Conservation (phyloP, 169 alveolate genomes). For the Cyclospora cayetanensis region DNA sequence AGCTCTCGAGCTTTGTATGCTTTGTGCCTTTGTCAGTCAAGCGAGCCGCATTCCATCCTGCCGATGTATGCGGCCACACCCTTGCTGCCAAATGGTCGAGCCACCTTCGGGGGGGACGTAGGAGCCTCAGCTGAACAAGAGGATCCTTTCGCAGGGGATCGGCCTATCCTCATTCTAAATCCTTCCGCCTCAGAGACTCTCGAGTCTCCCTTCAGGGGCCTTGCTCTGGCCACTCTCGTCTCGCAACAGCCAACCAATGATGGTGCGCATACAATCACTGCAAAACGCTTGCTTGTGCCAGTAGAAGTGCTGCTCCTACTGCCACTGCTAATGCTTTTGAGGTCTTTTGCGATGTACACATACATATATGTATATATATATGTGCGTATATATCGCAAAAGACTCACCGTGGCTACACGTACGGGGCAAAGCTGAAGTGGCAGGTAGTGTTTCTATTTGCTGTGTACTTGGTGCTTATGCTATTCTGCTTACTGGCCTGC, state of each 20-base stretch:
- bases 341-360: not conserved
- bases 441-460: not conserved
- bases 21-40: not conserved
- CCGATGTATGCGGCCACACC: conserved; percentile 55
- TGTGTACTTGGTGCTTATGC: not conserved
- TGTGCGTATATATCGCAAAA: not conserved
- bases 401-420: not conserved
- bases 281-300: too few relatives aligned
- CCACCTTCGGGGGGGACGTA: not conserved
- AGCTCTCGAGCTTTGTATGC: too few relatives aligned
- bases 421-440: not conserved
- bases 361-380: too few relatives aligned
- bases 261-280: too few relatives aligned
- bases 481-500: not conserved
- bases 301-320: too few relatives aligned
- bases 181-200: not conserved
- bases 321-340: not conserved
- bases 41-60: conserved; percentile 23
- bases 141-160: not conserved
- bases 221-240: not conserved
- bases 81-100: not conserved
- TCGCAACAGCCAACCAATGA: too few relatives aligned
- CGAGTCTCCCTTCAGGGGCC: not conserved
- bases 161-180: not conserved
- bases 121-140: not conserved